phyloP scores from a whole-genome alignment of 2,329 filamentous ascomycete species.

The Davidsoniella neocaledoniae region DNA sequence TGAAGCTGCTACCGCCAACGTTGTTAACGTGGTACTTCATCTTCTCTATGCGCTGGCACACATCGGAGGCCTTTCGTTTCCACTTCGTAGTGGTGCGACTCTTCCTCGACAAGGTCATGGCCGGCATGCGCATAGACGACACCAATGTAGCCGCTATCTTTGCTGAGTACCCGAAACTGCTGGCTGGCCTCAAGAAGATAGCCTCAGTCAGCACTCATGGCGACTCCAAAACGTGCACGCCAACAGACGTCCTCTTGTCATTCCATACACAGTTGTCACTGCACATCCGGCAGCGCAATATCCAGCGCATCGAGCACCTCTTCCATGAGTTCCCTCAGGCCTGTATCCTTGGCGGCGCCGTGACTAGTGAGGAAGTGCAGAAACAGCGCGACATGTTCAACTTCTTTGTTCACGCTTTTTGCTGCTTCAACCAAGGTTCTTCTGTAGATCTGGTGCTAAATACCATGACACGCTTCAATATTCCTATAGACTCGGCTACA shows the following conservation, averaged over 20 bases:
- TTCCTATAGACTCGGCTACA: slow-evolving; percentile 37
- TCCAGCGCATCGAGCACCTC: slow-evolving; percentile 2
- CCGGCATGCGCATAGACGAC: background rate
- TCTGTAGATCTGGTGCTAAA: slow-evolving; percentile 20
- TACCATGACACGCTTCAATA: slow-evolving; percentile 28
- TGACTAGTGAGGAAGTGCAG: background rate
- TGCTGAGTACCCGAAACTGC: background rate
- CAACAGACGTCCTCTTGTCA: background rate
- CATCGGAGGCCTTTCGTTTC: background rate
- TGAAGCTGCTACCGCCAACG: background rate
- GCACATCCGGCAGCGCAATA: slow-evolving; percentile 1
- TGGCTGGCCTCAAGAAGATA: background rate
- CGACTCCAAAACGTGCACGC: background rate
- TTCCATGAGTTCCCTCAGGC: slow-evolving; percentile 8
- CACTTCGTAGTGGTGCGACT: slow-evolving; percentile 5
- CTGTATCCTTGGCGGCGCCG: background rate
- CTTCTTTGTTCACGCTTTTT: slow-evolving; percentile 26
- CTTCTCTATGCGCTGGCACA: slow-evolving; percentile 1
- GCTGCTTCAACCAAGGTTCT: slow-evolving; percentile 18
- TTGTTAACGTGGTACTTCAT: slow-evolving; percentile 12
- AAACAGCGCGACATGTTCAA: slow-evolving; percentile 21
- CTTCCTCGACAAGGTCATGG: slow-evolving; percentile 10
- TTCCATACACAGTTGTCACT: slow-evolving; percentile 11
- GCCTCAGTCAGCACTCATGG: background rate
- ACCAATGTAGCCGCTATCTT: slow-evolving; percentile 1